These are phyloP conservation scores for Aspergillus pseudotamarii DNA, from an alignment of 2,329 filamentous ascomycete genomes.

Conservation along the genomic window DNA sequence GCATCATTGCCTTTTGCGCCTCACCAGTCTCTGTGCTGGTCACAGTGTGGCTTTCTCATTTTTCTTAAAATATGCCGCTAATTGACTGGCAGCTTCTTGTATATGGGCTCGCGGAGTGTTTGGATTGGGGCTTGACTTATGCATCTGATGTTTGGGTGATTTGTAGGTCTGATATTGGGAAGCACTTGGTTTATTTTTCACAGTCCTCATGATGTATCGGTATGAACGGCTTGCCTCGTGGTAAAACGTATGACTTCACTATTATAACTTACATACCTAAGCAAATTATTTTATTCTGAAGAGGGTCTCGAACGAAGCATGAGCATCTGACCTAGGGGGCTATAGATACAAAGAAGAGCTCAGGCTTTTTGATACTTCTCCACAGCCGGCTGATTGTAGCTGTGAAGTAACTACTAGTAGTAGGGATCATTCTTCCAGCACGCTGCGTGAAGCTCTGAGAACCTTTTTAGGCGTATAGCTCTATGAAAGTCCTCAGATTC, in stretches of 20 bases:
- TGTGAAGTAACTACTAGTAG: too few species aligned
- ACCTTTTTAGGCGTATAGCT: too few species aligned
- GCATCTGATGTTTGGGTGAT: conserved; percentile 10
- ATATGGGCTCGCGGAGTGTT: conserved; percentile 17
- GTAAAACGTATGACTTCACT: not conserved
- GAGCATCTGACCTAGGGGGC: not conserved
- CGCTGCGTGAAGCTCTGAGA: too few species aligned
- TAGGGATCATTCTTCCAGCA: too few species aligned
- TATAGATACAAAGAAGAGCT: not conserved
- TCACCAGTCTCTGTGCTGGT: conserved; percentile 21
- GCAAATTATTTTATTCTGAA: not conserved
- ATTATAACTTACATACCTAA: not conserved
- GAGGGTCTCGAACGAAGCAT: not conserved
- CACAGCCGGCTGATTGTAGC: not conserved
- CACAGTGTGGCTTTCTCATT: conserved; percentile 19
- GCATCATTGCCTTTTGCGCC: not conserved
- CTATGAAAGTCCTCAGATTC: too few species aligned
- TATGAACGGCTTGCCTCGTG: conserved; percentile 3
- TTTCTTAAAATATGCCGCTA: conserved; percentile 4
- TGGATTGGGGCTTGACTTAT: conserved; percentile 8
- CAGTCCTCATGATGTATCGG: conserved; percentile 6
- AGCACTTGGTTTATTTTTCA: conserved; percentile 2
- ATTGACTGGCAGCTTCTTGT: conserved; percentile 13
- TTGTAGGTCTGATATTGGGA: conserved; percentile 5
- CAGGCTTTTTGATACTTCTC: not conserved